Base-by-base conservation (phyloP, 805 yeast genomes). In the Suhomyces sp. region DNA sequence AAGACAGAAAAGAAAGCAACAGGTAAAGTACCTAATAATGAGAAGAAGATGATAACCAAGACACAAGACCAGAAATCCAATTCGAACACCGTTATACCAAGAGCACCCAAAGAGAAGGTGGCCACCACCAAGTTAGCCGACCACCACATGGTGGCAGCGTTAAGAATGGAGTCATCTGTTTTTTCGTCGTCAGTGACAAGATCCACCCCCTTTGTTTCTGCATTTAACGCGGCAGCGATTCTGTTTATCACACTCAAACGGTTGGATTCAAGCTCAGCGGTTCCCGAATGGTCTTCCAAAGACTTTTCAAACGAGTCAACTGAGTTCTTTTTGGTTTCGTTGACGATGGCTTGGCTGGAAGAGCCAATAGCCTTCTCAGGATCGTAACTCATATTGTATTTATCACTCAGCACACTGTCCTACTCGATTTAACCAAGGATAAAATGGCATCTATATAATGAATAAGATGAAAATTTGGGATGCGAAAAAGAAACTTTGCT, bases 41-140 rank as follows among this genome's bases (percentile, higher is more conserved):
- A 81, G 76, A 92, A 90, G 69, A 89, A 86, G 60, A 92, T 71
- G 60, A 88, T 87, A 22, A 76, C 66, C 49, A 87, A 73, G 24
- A 83, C 80, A 17, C 87, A 73, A 60, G 86, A 87, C 81, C 91
- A 87, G 69, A 92, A 88, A 47, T 83, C 81, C 56, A 92, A 73
- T 10, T 78, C 85, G 62, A 82, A 89, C 22, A 82, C 77, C 53
- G 86, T 74, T 45, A 83, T 74, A 54, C 79, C 80, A 40, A 76
- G 61, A 19, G 78, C 86, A 67, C 97, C 97, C 46, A 89, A 73
- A 7, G 96, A 77, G 60, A 81, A 83, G 15, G 97, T 82, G 19
- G 97, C 90, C 63, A 91, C 81, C 51, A 89, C 96, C 79, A 89
- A 76, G 71, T 91, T 90, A 35, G 96, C 96, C 6, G 96, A 86